A percentile compares a stretch with the other conserved stretches of the same genome.
Evolutionary conservation across 495 filamentous ascomycete species (phyloP).

Genomic region (Thermothielavioides terrestris): DNA sequence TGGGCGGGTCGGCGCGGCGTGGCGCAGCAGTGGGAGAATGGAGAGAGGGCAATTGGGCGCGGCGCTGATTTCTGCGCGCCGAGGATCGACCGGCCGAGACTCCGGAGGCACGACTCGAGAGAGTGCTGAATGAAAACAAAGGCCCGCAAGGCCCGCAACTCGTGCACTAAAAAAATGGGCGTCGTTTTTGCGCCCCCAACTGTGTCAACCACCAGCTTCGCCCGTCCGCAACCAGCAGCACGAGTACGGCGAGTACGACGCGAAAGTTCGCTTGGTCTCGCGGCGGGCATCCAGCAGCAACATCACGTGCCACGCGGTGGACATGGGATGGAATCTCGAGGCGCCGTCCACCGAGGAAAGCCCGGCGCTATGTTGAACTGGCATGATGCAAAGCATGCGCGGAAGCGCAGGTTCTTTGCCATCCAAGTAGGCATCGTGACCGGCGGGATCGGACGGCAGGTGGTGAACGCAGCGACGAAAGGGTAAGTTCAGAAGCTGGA

Average conservation of each 20-base stretch:
- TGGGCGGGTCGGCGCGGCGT: constrained; percentile 2
- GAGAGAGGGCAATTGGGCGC: neutral
- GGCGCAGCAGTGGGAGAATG: neutral
- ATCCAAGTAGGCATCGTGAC: no score
- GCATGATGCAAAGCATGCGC: no score
- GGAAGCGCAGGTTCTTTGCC: no score
- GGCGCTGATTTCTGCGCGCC: constrained; percentile 1
- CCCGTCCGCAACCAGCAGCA: neutral
- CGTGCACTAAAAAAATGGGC: no score
- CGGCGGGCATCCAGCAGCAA: neutral
- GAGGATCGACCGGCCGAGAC: neutral
- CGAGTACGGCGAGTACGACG: neutral
- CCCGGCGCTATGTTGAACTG: neutral
- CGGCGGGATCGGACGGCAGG: no score
- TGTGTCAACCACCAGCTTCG: neutral
- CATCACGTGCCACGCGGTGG: neutral
- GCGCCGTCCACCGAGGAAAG: neutral
- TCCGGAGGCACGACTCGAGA: neutral
- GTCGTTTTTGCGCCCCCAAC: no score
- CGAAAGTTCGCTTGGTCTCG: neutral
- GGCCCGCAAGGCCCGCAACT: neutral
- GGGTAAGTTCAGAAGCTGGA: no score
- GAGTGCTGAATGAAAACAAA: neutral
- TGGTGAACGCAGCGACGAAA: no score
- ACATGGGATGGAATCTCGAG: neutral